phyloP scores from a whole-genome alignment of 495 filamentous ascomycete species.

The Alectoria sarmentosa region DNA sequence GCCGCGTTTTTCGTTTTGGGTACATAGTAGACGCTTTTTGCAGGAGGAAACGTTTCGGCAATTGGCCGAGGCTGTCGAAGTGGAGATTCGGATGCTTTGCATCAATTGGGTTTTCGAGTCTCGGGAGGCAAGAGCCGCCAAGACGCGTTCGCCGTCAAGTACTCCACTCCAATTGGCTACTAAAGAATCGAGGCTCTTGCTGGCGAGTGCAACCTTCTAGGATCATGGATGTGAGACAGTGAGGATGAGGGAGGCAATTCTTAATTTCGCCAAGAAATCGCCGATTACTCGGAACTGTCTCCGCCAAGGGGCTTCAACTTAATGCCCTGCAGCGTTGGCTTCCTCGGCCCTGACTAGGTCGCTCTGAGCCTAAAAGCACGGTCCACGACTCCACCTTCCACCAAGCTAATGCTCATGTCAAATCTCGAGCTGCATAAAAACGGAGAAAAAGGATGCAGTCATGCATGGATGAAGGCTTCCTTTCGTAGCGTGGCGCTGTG shows the following conservation, averaged over 20 bases:
- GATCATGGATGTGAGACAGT: too few relatives aligned
- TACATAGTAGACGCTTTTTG: too few relatives aligned
- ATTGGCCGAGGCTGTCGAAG: neutral
- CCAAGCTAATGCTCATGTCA: neutral
- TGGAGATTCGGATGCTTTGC: neutral
- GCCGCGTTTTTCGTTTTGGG: too few relatives aligned
- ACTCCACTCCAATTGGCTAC: neutral
- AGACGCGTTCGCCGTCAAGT: too few relatives aligned
- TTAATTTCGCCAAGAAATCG: neutral
- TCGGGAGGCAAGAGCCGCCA: neutral
- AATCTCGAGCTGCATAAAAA: neutral
- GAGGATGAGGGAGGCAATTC: too few relatives aligned
- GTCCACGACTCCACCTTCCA: conserved; percentile 1
- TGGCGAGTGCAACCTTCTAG: neutral
- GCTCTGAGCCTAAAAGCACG: neutral
- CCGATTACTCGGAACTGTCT: neutral
- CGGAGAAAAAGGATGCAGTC: neutral
- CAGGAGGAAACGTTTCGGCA: neutral
- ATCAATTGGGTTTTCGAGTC: neutral
- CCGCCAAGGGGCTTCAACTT: neutral
- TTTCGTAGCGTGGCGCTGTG: neutral
- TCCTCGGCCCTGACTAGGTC: too few relatives aligned
- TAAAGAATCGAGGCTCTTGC: neutral
- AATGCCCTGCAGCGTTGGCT: neutral
- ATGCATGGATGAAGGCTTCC: neutral